A percentile compares a stretch with the other conserved stretches of the same genome.
Evolutionary conservation across 805 yeast genomes (phyloP).

Genomic region (Cyberlindnera mycetangii): DNA sequence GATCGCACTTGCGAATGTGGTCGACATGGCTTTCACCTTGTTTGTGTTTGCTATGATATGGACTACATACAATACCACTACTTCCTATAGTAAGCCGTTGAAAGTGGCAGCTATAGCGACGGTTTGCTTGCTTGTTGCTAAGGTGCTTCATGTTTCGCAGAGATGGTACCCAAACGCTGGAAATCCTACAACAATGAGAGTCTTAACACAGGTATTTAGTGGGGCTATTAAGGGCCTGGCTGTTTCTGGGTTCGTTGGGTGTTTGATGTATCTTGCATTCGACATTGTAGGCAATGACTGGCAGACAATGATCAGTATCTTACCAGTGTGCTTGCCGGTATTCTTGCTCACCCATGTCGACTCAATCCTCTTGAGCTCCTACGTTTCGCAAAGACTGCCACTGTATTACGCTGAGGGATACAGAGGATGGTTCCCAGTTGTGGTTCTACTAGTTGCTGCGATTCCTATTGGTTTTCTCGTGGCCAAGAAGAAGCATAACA

Average conservation of each 20-base stretch:
- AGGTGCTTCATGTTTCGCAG: background rate
- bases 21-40: background rate
- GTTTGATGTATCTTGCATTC: background rate
- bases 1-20: background rate
- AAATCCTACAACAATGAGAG: background rate
- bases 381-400: background rate
- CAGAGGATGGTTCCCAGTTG: background rate
- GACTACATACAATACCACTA: background rate
- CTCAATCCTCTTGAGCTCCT: background rate
- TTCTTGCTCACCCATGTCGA: background rate
- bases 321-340: background rate
- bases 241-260: background rate
- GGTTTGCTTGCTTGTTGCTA: background rate
- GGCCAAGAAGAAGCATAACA: background rate
- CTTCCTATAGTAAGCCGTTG: background rate
- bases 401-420: background rate
- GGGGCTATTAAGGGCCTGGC: background rate
- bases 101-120: background rate
- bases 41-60: background rate
- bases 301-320: background rate
- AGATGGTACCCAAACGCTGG: background rate
- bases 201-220: background rate
- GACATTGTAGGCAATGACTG: background rate
- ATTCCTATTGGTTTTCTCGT: background rate
- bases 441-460: background rate